Conservation (phyloP, 148 eudicot genomes). For the Dianthus caryophyllus region DNA sequence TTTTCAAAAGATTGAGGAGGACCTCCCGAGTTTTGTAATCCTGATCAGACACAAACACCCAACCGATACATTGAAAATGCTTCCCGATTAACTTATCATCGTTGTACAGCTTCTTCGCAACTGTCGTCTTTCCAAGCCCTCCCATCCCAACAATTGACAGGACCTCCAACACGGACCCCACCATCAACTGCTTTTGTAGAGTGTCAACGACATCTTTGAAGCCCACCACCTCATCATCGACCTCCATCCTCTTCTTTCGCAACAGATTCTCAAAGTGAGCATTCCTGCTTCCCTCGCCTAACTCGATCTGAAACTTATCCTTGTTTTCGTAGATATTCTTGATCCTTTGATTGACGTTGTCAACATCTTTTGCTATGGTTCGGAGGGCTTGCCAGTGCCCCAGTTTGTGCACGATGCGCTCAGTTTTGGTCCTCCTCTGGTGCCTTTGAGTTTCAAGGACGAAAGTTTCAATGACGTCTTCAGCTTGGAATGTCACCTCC, state of each 20-base stretch:
- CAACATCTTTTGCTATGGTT: constrained; percentile 11
- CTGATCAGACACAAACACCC: constrained; percentile 34
- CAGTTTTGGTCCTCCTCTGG: constrained; percentile 7
- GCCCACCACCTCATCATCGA: constrained; percentile 23
- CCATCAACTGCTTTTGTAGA: constrained; percentile 20
- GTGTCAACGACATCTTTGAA: constrained; percentile 29
- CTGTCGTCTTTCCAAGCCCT: constrained; percentile 43
- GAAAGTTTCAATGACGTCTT: constrained; percentile 22
- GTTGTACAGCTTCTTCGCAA: constrained; percentile 33
- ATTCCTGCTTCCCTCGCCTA: constrained; percentile 17
- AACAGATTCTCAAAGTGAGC: constrained; percentile 18
- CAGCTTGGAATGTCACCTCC: constrained; percentile 28
- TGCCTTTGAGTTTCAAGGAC: constrained; percentile 21
- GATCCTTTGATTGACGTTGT: constrained; percentile 19
- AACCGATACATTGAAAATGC: constrained; percentile 25
- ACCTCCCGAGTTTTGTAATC: constrained; percentile 27
- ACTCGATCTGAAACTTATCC: constrained; percentile 17
- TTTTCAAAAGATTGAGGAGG: constrained; percentile 22
- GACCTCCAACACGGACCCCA: constrained; percentile 20
- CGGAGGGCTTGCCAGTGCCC: constrained; percentile 16
- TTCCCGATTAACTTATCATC: constrained; percentile 15
- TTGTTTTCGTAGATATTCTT: constrained; percentile 13
- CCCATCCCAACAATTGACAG: constrained; percentile 44
- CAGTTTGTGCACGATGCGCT: background rate
- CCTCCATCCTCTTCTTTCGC: constrained; percentile 15